Conservation (phyloP, 2,329 filamentous ascomycete species). For the Podosphaera xanthii region DNA sequence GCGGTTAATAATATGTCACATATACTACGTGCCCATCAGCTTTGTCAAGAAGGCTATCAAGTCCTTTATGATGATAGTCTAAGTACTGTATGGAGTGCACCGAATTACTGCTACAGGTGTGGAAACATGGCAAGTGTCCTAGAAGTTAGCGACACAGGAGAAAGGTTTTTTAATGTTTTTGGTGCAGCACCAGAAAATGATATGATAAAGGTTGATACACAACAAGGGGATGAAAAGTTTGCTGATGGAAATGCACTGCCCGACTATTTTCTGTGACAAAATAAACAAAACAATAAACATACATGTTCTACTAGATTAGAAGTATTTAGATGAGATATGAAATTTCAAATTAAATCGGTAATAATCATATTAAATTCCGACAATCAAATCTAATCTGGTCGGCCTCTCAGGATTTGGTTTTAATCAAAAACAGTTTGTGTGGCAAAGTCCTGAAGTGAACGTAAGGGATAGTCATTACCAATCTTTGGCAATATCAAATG, state of each 20-base stretch:
- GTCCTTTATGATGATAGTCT: conserved; percentile 85
- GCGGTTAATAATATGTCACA: conserved; percentile 96
- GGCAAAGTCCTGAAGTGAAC: too few relatives aligned
- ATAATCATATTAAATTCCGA: too few relatives aligned
- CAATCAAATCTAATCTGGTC: too few relatives aligned
- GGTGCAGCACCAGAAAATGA: conserved; percentile 94
- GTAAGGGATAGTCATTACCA: conserved; percentile 32
- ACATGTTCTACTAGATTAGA: too few relatives aligned
- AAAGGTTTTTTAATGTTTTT: conserved; percentile 94
- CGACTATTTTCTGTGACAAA: conserved; percentile 41
- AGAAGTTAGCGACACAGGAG: conserved; percentile 81
- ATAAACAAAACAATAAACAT: not conserved
- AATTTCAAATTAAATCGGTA: too few relatives aligned
- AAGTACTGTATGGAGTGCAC: conserved; percentile 94
- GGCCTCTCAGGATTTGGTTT: too few relatives aligned
- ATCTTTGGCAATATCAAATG: conserved; percentile 90
- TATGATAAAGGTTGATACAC: conserved; percentile 66
- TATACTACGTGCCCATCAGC: conserved; percentile 90
- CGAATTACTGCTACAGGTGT: conserved; percentile 65
- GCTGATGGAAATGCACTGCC: conserved; percentile 39
- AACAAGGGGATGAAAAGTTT: conserved; percentile 49
- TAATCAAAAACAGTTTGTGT: too few relatives aligned
- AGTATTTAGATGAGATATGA: too few relatives aligned
- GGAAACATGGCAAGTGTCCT: conserved; percentile 94
- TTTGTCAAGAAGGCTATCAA: conserved; percentile 95